Evolutionary conservation across 257 asterid genomes (phyloP), one percentile per base, ranked within the genome.

Genomic region (Anisodus acutangulus): DNA sequence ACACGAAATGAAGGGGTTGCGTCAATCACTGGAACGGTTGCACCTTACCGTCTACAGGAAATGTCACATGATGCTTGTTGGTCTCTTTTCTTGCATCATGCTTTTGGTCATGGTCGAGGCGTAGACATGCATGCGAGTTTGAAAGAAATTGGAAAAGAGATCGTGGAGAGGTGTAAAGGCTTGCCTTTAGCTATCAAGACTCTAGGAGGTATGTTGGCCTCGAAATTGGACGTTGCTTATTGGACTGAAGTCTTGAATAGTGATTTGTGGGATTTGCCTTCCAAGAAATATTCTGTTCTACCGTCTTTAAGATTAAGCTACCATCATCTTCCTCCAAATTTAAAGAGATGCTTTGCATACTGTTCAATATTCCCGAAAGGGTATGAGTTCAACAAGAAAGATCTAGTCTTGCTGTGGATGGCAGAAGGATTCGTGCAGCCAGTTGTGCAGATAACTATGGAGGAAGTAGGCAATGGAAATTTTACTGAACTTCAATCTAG

Each of bases 331-430:
- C 91, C 92, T 41, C 82, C 92, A 35, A 81, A 88, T 82, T 68
- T 89, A 55, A 89, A 90, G 63, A 82, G 89, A 13, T 88, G 92
- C 72, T 91, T 91, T 89, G 89, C 89, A 9, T 89, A 89, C 76
- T 89, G 92, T 83, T 91, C 94, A 8, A 91, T 89, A 59, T 91
- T 91, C 89, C 90, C 90, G n/a, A 88, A 89, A 82, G 94, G 90
- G 85, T 84, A 89, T 83, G 90, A 87, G 86, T 87, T 89, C 59
- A 88, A 88, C 39, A 88, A 84, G 89, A 85, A 87, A 81, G 83
- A 60, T 26, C 57, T 91, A 74, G 41, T 89, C 78, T 87, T 88
- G 87, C 85, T 91, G 9, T 91, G 93, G 93, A 89, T 91, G 92
- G 93, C 91, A 41, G 93, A 91, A 89, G 91, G 92, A 19, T 88